Conservation (phyloP, 148 eudicot species). For the Vaccinium myrtillus region DNA sequence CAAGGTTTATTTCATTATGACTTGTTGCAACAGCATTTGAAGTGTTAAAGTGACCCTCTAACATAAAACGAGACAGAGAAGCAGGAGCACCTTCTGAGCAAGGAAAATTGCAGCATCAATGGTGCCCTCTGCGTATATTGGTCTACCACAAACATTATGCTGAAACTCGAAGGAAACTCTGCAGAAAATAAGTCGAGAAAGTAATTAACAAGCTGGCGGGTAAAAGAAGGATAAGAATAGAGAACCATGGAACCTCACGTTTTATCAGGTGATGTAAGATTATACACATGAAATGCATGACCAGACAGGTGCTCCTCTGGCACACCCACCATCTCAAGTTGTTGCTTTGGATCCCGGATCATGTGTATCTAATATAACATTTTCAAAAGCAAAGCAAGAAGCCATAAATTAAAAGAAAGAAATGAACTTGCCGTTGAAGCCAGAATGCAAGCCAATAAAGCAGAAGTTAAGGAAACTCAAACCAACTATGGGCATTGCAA, state of each 20-base stretch:
- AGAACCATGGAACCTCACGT: slow-evolving; percentile 53
- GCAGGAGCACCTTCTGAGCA: slow-evolving; percentile 64
- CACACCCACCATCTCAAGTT: slow-evolving; percentile 89
- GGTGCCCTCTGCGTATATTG: slow-evolving; percentile 94
- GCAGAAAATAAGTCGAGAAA: slow-evolving; percentile 22
- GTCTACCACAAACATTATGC: slow-evolving; percentile 95
- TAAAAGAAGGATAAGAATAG: not conserved
- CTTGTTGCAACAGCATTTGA: not conserved
- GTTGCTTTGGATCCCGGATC: slow-evolving; percentile 71
- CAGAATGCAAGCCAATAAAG: no score
- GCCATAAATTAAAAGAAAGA: not conserved
- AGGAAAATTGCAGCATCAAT: slow-evolving; percentile 87
- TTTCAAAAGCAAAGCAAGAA: slow-evolving; percentile 4
- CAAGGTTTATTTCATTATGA: not conserved
- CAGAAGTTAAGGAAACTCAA: no score
- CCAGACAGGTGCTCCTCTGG: slow-evolving; percentile 78
- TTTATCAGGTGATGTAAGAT: slow-evolving; percentile 78
- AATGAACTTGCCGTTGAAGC: no score
- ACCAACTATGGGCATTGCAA: no score
- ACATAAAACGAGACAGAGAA: not conserved
- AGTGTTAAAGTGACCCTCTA: not conserved
- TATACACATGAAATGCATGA: slow-evolving; percentile 94
- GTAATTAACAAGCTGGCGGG: not conserved
- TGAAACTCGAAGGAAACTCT: slow-evolving; percentile 94
- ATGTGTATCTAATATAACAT: slow-evolving; percentile 48